These are phyloP conservation scores for Peronospora destructor DNA, from an alignment of 352 stramenopile species.

Conservation along the genomic window DNA sequence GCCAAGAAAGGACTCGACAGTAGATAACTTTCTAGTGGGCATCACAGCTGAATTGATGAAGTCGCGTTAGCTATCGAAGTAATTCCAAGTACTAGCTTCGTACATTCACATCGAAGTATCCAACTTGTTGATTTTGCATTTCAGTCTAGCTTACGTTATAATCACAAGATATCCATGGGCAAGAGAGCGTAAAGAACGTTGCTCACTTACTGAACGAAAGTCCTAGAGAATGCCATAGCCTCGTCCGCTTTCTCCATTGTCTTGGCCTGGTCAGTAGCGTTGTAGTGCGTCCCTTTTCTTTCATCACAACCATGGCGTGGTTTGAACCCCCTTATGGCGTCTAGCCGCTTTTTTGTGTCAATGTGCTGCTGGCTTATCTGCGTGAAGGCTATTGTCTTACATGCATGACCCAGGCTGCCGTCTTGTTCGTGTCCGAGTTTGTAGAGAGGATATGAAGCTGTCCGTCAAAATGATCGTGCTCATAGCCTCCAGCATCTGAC, in stretches of 20 bases:
- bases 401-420: too few relatives aligned
- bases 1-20: too few relatives aligned
- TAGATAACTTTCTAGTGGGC: too few relatives aligned
- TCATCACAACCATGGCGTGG: conserved; percentile 85
- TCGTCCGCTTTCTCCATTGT: conserved; percentile 62
- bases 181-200: conserved; percentile 17
- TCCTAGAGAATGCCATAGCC: conserved; percentile 59
- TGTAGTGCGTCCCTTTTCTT: conserved; percentile 83
- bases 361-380: conserved; percentile 83
- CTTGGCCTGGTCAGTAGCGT: conserved; percentile 76
- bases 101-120: too few relatives aligned
- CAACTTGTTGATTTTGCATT: too few relatives aligned
- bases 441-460: conserved; percentile 91
- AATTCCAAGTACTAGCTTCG: too few relatives aligned
- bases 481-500: conserved; percentile 92
- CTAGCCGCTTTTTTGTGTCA: conserved; percentile 48
- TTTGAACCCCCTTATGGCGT: conserved; percentile 89
- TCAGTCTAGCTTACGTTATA: neutral
- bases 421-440: conserved; percentile 89
- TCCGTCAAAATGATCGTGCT: conserved; percentile 63
- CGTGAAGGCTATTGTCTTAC: too few relatives aligned
- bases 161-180: neutral
- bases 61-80: too few relatives aligned
- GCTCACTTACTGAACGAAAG: conserved; percentile 38
- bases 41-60: too few relatives aligned